Base-by-base conservation (phyloP, 1,139 yeast species). In the Pichia sp. region DNA sequence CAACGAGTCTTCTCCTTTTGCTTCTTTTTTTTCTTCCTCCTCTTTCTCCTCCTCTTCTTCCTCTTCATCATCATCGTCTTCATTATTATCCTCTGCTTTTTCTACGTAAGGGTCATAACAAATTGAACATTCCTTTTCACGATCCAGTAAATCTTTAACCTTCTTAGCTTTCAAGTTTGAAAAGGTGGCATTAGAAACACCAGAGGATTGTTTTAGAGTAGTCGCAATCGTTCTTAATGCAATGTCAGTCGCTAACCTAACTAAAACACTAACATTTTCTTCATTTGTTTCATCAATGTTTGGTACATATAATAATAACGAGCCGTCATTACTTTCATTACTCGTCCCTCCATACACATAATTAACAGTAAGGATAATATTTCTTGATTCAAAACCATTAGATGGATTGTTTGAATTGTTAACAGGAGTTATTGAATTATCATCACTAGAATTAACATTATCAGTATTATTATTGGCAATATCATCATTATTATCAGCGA, bases 231-330 rank as follows among this genome's bases (percentile, higher is more conserved):
- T 80, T 38, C 83, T 71, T 62, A 83, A 74, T 0, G 90, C 90
- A 70, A 84, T 76, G 47, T 81, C 82, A 0, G 90, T 83, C 1
- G 90, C 90, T 53, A 84, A 68, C 34, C 84, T 72, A 14, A 84
- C 79, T 54, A 84, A 74, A 53, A 77, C 81, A 61, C 77, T 81
- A 38, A 80, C 72, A 38, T 76, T 75, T 38, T 74, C 70, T 16
- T 81, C 83, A 57, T 77, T 79, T 46, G 79, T 66, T 54, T 81
- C 80, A 36, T 77, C 74, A 48, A 81, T 81, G 60, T 83, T 82
- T 18, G 89, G 87, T 44, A 84, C 78, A 33, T 84, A 80, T 62
- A 84, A 69, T 55, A 81, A 72, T 54, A 82, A 67, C 3, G 84
- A 76, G 0, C 87, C 87, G 16, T 55, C 53, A 16, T 51, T 49